Percentiles rank a stretch among this genome's conserved stretches.
Evolutionary conservation across 2,329 filamentous ascomycete species (phyloP).

Genomic region (Claviceps fusiformis): DNA sequence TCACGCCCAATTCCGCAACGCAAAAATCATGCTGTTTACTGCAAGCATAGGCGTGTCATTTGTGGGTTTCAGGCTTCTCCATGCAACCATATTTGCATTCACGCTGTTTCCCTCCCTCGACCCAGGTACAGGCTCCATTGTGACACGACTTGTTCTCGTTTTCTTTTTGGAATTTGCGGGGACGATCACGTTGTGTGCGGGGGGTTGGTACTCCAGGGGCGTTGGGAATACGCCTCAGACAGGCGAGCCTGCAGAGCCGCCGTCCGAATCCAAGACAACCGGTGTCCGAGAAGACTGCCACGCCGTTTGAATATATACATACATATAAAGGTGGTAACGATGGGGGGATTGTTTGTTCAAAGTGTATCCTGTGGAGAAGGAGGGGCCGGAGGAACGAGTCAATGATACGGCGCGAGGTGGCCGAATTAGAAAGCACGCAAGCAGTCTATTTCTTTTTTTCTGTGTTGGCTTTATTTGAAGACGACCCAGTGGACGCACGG

Average conservation of each 20-base stretch:
- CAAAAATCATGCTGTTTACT: not conserved
- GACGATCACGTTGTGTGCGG: not conserved
- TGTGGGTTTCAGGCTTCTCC: not conserved
- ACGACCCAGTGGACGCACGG: no score
- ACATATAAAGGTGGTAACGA: no score
- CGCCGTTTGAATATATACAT: not conserved
- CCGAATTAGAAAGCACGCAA: not conserved
- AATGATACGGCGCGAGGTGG: not conserved
- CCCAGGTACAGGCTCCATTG: not conserved
- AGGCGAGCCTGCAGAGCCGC: not conserved
- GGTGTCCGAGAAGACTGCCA: not conserved
- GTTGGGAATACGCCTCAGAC: not conserved
- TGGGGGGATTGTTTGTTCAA: no score
- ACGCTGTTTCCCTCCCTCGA: not conserved
- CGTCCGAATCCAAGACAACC: not conserved
- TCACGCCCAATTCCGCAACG: not conserved
- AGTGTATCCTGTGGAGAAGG: not conserved
- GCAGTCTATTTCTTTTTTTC: not conserved
- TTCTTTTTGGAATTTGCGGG: not conserved
- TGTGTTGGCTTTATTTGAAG: no score
- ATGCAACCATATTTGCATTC: not conserved
- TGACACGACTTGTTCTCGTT: not conserved
- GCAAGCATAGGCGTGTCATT: not conserved
- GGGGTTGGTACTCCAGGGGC: not conserved
- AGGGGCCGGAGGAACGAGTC: not conserved